phyloP scores from a whole-genome alignment of 176 grass and related monocot genomes.

The Cenchrus purpureus region DNA sequence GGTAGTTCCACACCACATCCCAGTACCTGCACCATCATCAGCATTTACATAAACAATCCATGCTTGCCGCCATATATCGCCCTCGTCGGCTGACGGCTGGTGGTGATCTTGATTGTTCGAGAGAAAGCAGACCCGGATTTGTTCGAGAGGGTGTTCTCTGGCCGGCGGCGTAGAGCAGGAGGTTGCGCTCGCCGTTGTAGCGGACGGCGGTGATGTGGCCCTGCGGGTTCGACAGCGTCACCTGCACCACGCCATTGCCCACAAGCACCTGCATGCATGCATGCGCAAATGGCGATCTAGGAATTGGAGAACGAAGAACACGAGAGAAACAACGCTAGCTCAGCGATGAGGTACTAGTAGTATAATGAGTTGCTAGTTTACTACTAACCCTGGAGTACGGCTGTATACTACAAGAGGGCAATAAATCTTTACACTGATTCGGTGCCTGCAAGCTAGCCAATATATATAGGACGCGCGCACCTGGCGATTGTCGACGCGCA shows the following conservation, averaged over 20 bases:
- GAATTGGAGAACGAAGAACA: too few relatives aligned
- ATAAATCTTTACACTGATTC: too few relatives aligned
- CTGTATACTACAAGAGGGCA: too few relatives aligned
- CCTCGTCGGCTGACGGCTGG: too few relatives aligned
- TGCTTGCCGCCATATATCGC: constrained; percentile 34
- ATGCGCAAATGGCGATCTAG: too few relatives aligned
- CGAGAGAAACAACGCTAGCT: too few relatives aligned
- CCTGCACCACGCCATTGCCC: constrained; percentile 73
- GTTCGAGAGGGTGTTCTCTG: constrained; percentile 32
- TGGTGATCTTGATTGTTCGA: too few relatives aligned
- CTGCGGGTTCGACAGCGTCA: constrained; percentile 56
- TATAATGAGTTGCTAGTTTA: too few relatives aligned
- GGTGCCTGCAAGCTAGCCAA: too few relatives aligned
- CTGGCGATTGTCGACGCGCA: neutral
- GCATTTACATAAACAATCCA: neutral
- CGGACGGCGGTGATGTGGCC: constrained; percentile 61
- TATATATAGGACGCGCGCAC: neutral
- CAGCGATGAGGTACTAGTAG: too few relatives aligned
- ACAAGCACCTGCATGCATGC: constrained; percentile 58
- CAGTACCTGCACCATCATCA: constrained; percentile 59
- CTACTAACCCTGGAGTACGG: too few relatives aligned
- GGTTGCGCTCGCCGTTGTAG: constrained; percentile 58
- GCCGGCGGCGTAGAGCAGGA: constrained; percentile 31
- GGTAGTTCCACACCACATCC: constrained; percentile 61
- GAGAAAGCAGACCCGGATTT: too few relatives aligned